phyloP scores from a whole-genome alignment of 1,284 basidiomycete species.

The Crucibulum parvulum region DNA sequence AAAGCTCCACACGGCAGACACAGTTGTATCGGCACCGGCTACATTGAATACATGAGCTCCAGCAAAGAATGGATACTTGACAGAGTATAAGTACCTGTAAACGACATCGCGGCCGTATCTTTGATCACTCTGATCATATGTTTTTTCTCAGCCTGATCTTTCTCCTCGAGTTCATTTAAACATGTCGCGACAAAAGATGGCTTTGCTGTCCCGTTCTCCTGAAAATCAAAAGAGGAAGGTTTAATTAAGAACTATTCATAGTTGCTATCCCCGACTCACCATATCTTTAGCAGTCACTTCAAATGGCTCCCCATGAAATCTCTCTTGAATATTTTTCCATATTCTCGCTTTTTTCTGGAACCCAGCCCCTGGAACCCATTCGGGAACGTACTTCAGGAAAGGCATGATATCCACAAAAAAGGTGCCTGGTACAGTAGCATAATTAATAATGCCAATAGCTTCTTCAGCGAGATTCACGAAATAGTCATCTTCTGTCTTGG shows the following conservation, averaged over 20 bases:
- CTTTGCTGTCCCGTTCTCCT: not conserved
- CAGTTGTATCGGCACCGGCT: slow-evolving; percentile 7
- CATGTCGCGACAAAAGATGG: slow-evolving; percentile 1
- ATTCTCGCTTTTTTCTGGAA: slow-evolving; percentile 48
- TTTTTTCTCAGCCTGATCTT: not conserved
- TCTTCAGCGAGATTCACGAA: not conserved
- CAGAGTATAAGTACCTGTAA: not conserved
- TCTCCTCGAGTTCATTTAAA: not conserved
- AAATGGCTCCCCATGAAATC: slow-evolving; percentile 39
- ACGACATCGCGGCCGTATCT: slow-evolving; percentile 6
- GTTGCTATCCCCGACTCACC: not conserved
- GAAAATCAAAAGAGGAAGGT: no score
- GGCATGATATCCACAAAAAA: slow-evolving; percentile 31
- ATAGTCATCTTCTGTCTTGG: not conserved
- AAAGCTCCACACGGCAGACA: not conserved
- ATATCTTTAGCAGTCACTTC: slow-evolving; percentile 27
- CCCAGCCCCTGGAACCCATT: slow-evolving; percentile 52
- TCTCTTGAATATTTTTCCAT: slow-evolving; percentile 25
- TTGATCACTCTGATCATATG: slow-evolving; percentile 1
- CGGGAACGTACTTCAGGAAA: slow-evolving; percentile 44
- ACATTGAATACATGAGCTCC: not conserved
- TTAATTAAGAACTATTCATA: no score
- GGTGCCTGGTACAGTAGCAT: slow-evolving; percentile 16
- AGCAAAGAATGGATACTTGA: not conserved
- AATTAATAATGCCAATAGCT: not conserved